Conservation (phyloP, 1,139 yeast species). For the Arxiozyma slooffiae region DNA sequence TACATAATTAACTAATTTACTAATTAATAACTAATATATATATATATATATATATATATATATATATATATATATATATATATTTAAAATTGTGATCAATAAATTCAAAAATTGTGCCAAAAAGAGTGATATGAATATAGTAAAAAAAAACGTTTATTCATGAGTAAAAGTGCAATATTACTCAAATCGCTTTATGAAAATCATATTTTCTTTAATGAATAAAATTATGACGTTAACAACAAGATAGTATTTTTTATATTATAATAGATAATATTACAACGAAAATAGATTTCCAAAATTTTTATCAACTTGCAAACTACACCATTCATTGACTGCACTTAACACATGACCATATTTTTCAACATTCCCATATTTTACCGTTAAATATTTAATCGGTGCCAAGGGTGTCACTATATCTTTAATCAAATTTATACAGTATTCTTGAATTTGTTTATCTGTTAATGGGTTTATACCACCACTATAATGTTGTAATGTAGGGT, state of each 20-base stretch:
- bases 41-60: too few relatives aligned
- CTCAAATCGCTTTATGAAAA: not conserved
- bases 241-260: not conserved
- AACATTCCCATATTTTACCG: constrained; percentile 16
- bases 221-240: not conserved
- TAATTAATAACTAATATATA: too few relatives aligned
- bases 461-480: constrained; percentile 51
- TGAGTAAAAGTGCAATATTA: not conserved
- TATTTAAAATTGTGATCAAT: too few relatives aligned
- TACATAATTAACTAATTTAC: not conserved
- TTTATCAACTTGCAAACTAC: constrained; percentile 3
- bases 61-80: too few relatives aligned
- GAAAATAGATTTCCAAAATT: constrained; percentile 4
- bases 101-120: not conserved
- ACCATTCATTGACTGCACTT: constrained; percentile 12
- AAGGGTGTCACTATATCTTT: constrained; percentile 22
- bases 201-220: not conserved
- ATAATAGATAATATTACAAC: constrained; percentile 6
- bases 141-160: too few relatives aligned
- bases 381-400: constrained; percentile 22
- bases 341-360: constrained; percentile 17
- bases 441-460: constrained; percentile 16
- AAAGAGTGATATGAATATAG: not conserved
- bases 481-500: constrained; percentile 73
- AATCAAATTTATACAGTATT: constrained; percentile 17